Conservation (phyloP, 2,329 filamentous ascomycete genomes). For the Thyridium curvatum region DNA sequence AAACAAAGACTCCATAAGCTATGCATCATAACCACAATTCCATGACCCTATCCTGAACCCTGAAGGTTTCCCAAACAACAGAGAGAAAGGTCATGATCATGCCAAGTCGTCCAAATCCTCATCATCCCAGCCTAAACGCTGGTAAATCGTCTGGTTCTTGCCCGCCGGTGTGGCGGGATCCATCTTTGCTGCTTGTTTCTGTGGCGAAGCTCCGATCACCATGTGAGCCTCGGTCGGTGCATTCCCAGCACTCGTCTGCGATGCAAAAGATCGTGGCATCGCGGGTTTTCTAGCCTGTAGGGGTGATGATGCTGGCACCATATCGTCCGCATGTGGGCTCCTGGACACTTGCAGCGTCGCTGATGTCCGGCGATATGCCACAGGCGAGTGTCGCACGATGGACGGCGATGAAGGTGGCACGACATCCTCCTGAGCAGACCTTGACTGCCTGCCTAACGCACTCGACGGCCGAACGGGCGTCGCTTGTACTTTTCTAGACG, state of each 20-base stretch:
- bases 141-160: slow-evolving; percentile 40
- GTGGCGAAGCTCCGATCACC: not conserved
- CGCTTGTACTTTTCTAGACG: slow-evolving; percentile 11
- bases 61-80: too few relatives aligned
- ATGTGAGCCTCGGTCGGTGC: slow-evolving; percentile 3
- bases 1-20: too few relatives aligned
- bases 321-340: not conserved
- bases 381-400: too few relatives aligned
- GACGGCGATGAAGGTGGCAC: too few relatives aligned
- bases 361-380: too few relatives aligned
- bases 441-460: not conserved
- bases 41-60: too few relatives aligned
- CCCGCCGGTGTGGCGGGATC: slow-evolving; percentile 5
- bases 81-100: slow-evolving; percentile 5
- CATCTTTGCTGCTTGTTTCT: too few relatives aligned
- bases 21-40: too few relatives aligned
- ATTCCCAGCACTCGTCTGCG: slow-evolving; percentile 5
- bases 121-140: slow-evolving; percentile 52
- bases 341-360: too few relatives aligned
- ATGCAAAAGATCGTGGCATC: too few relatives aligned
- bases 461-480: slow-evolving; percentile 14
- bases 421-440: not conserved
- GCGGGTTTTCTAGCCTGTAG: slow-evolving; percentile 7
- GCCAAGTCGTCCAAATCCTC: slow-evolving; percentile 32
- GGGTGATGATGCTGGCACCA: slow-evolving; percentile 10